Evolutionary conservation across 1,284 basidiomycete species (phyloP).

Genomic region (Cryptococcus sp.): DNA sequence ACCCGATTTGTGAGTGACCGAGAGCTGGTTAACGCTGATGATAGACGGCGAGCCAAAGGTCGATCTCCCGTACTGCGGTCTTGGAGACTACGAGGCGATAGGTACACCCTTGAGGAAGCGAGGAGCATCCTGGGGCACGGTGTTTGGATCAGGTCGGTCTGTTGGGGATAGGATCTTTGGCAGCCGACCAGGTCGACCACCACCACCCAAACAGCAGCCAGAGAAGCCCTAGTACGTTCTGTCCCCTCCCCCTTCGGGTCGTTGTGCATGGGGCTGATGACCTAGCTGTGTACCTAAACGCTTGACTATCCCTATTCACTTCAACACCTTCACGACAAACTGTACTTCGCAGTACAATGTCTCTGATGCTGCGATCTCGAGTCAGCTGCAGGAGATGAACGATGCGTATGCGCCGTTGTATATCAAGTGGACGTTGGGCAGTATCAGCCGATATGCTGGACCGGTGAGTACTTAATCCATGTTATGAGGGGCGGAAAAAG

Average conservation of each 20-base stretch:
- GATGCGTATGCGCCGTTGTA: background rate
- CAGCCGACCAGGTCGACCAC: background rate
- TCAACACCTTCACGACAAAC: slow-evolving; percentile 1
- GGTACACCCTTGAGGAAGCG: background rate
- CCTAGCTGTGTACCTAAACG: background rate
- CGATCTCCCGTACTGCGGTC: background rate
- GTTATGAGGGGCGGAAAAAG: no score
- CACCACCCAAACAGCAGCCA: background rate
- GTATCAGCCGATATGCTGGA: background rate
- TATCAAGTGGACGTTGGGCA: background rate
- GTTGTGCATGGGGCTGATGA: background rate
- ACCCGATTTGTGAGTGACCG: background rate
- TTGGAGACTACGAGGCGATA: background rate
- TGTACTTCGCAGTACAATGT: background rate
- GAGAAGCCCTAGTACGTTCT: background rate
- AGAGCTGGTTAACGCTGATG: background rate
- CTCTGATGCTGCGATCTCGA: background rate
- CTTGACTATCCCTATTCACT: background rate
- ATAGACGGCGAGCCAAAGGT: background rate
- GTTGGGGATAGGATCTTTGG: background rate
- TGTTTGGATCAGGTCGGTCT: background rate
- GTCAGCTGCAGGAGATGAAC: background rate
- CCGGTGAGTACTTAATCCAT: background rate
- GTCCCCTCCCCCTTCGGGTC: background rate
- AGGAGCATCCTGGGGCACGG: background rate